A percentile compares a stretch with the other conserved stretches of the same genome.
Conservation (phyloP, 2,329 filamentous ascomycete species). For the Fusarium foetens region DNA sequence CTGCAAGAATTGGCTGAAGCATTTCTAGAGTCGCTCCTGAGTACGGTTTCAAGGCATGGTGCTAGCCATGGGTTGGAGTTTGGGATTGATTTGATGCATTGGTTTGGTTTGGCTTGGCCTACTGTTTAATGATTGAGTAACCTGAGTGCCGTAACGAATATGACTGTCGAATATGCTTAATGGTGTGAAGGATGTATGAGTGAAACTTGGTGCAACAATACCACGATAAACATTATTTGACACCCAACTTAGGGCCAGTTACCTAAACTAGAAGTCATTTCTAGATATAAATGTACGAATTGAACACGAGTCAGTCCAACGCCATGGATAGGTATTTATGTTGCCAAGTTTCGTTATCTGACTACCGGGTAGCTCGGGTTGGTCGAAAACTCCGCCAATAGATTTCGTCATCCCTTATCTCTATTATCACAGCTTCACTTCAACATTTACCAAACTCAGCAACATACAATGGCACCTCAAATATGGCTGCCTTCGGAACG, state of each 20-base stretch:
- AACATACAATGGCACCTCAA: constrained; percentile 36
- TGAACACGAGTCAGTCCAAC: not conserved
- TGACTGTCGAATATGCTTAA: not conserved
- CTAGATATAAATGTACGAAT: not conserved
- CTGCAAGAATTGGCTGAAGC: not conserved
- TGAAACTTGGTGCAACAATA: not conserved
- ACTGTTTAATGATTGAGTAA: constrained; percentile 28
- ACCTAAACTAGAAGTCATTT: not conserved
- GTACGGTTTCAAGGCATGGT: constrained; percentile 6
- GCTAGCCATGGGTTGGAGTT: constrained; percentile 25
- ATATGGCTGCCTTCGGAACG: constrained; percentile 47
- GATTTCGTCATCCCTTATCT: not conserved
- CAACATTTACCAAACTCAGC: not conserved
- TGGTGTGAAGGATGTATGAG: not conserved
- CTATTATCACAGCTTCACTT: not conserved
- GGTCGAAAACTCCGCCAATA: not conserved
- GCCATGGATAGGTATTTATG: not conserved
- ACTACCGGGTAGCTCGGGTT: constrained; percentile 16
- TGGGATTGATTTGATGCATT: constrained; percentile 15
- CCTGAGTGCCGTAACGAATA: constrained; percentile 7
- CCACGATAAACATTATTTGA: not conserved
- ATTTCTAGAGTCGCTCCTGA: constrained; percentile 20
- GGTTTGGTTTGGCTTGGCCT: constrained; percentile 9
- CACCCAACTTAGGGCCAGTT: not conserved
- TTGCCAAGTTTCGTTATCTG: not conserved